These are phyloP conservation scores for Leucoagaricus sp. DNA, from an alignment of 1,284 basidiomycete species.

Conservation along the genomic window DNA sequence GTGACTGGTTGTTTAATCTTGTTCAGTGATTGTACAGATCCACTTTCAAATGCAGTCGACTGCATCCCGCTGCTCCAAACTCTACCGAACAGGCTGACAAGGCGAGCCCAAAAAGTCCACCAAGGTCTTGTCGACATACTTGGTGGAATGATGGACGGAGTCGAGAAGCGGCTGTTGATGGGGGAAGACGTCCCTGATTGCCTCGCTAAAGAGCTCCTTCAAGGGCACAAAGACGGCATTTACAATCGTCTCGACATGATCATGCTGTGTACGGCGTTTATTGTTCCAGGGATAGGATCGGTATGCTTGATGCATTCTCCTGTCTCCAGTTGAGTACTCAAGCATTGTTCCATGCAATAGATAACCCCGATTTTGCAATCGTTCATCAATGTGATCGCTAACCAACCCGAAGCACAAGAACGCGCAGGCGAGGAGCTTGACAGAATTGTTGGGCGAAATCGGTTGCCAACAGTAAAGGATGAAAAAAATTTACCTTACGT, in stretches of 20 bases:
- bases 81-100: conserved; percentile 33
- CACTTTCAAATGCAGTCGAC: conserved; percentile 42
- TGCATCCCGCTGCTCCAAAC: conserved; percentile 41
- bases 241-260: conserved; percentile 37
- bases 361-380: conserved; percentile 35
- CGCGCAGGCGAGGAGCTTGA: conserved; percentile 30
- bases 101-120: conserved; percentile 34
- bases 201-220: conserved; percentile 35
- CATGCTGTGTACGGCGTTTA: conserved; percentile 40
- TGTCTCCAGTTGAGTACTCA: background rate
- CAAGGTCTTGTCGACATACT: conserved; percentile 36
- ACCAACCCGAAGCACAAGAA: conserved; percentile 28
- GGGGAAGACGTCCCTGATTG: conserved; percentile 40
- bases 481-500: conserved; percentile 29
- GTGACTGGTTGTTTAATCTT: background rate
- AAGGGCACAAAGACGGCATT: conserved; percentile 30
- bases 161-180: conserved; percentile 31
- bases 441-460: conserved; percentile 29
- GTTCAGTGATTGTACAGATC: conserved; percentile 35
- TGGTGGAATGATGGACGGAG: conserved; percentile 31
- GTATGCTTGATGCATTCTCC: conserved; percentile 20
- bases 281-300: conserved; percentile 41
- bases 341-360: conserved; percentile 18
- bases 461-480: conserved; percentile 29
- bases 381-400: conserved; percentile 35